Base-by-base conservation (phyloP, 768 basidiomycete genomes). In the Tricholoma sp. region DNA sequence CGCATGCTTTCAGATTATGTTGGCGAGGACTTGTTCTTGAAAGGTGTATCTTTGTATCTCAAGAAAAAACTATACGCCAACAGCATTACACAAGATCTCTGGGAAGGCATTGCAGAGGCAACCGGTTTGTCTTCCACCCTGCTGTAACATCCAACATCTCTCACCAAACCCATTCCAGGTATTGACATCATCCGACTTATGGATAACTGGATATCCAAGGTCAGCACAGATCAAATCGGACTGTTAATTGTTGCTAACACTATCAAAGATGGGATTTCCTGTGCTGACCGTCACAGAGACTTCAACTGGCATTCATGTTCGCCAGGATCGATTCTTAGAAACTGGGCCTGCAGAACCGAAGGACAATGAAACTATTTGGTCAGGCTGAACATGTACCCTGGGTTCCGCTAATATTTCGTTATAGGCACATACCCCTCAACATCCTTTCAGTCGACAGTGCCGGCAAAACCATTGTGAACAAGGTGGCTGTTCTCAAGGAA, bases 271-370 rank as follows among this genome's bases (percentile, higher is more conserved):
- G 50, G 97, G 97, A 16, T 98, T 88, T 77, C 97, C 97, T 2
- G 85, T 98, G 22, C 70, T 98, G 56, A 89, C 84, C 29, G 91
- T 98, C 49, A 88, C 83, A 1, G 94, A 98, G 72, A 81, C 77
- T 11, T 69, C 76, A 1, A 81, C 79, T 41, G 87, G 87, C 9
- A 84, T 99, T 63, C 79, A 76, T 55, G 79, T 98, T 53, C 83
- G 85, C 34, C 97, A 98, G 72, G 91, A 97, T 67, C 81, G 97
- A n/a, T 98, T 97, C 81, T 76, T 98, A 47, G 88, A 91, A 67
- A 89, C 87, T 0, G 95, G 94, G 0, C 80, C 79, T 59, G 84
- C 84, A 7, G 83, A 86, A 65, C 82, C 83, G 8, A 84, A 91
- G 67, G 91, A 97, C 58, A 93, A 97, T 64, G 76, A 92, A 69